Base-by-base conservation (phyloP, 345 rosid species). In the Physaria fendleri region DNA sequence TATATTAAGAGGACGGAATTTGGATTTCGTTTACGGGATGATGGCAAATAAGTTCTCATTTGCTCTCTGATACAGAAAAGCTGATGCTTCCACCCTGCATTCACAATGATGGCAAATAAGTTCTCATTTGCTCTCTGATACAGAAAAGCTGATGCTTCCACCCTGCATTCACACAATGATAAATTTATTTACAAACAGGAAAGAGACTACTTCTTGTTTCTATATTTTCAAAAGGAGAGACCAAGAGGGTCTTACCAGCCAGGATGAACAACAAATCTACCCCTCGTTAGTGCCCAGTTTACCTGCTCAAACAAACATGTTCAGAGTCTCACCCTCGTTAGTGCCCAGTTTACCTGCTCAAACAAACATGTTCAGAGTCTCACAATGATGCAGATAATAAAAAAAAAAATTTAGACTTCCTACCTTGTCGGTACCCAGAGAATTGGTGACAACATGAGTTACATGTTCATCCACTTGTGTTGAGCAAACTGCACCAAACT, bases 31-130 rank as follows among this genome's bases (percentile, higher is more conserved):
- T 85, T 82, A 83, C 15, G 74, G 74, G 81, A 87, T 93, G 74
- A 93, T 81, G 64, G 92, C 74, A 81, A 77, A 93, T 68, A 87
- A 87, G 40, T 69, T 78, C 71, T 93, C 99, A 35, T 79, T 93
- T 52, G 96, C 99, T 75, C 97, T 87, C 79, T 90, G 80, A 54
- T 93, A 93, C 56, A 93, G 95, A 78, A 90, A 74, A 51, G 99
- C 90, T 24, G 99, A 90, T 38, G 99, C 99, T 81, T 93, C 99
- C 76, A n/a, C n/a, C n/a, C n/a, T n/a, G n/a, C n/a, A n/a, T n/a
- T n/a, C n/a, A n/a, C n/a, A n/a, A n/a, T n/a, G n/a, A n/a, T n/a
- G n/a, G 92, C 74, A 81, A 77, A 93, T 68, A 87, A 87, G 40
- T 69, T 78, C 71, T 93, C 99, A 35, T 79, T 93, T 52, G 96